Evolutionary conservation across 352 stramenopile species (phyloP), one percentile per base, ranked within the genome.

Genomic region (Globisporangium middletonii): DNA sequence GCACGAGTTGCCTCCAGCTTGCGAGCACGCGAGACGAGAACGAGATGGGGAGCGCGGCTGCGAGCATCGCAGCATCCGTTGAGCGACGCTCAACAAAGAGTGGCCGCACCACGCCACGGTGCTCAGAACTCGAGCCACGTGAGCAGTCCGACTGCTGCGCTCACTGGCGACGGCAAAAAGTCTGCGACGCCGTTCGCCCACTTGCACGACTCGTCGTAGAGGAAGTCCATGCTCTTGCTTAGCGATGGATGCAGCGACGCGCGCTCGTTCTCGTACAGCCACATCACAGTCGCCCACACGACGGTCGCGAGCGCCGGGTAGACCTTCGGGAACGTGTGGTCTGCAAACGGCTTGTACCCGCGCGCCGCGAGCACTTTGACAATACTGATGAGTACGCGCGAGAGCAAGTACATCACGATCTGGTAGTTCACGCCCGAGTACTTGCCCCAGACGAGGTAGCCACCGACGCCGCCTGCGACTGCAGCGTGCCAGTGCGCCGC

Each of bases 341-440:
- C 62, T 9, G 63, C 68, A 49, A 94, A 89, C 19, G 85, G 83
- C n/a, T 77, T 58, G 49, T 75, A 71, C 9, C 83, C 81, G 37
- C 73, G 77, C 28, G 75, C 77, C 18, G 83, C 82, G 30, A 89
- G 61, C 49, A 88, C 67, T 30, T 86, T 83, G 54, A 89, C 73
- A 33, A 73, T 41, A 41, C 71, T 79, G 65, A 94, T 92, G 51
- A 93, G 65, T 26, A 78, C 67, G 26, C 86, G 81, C 44, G 82
- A 86, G 33, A 96, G 65, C 27, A 96, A 68, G 63, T 96, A 96
- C 86, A 96, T 91, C 50, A 92, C 67, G 67, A 96, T 93, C 72
- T 96, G 86, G 70, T 87, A 94, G 72, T 96, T 96, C 50, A 96
- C 83, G 54, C 79, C 65, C 35, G 83, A 90, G 69, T 96, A 94